A percentile compares a stretch with the other conserved stretches of the same genome.
These are phyloP conservation scores for Leccinum variicolor DNA, from an alignment of 768 basidiomycete species.

Conservation along the genomic window DNA sequence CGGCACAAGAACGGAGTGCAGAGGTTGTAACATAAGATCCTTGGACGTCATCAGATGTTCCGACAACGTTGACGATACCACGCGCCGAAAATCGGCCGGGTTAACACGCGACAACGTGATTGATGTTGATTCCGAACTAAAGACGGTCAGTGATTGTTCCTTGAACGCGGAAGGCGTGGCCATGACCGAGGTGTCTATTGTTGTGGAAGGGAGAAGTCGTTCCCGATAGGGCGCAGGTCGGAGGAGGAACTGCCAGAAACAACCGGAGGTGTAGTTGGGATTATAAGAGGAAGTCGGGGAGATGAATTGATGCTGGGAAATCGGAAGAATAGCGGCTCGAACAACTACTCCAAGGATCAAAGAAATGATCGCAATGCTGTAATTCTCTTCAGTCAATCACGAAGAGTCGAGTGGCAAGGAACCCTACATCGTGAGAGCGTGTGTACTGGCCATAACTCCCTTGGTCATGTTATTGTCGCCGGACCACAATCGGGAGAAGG, in stretches of 20 bases:
- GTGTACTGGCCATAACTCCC: conserved; percentile 44
- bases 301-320: conserved; percentile 21
- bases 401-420: conserved; percentile 8
- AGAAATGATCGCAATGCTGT: conserved; percentile 67
- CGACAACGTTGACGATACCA: conserved; percentile 19
- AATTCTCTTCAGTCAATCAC: conserved; percentile 10
- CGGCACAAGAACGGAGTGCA: conserved; percentile 21
- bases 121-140: conserved; percentile 43
- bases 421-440: conserved; percentile 66
- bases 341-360: conserved; percentile 56
- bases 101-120: conserved; percentile 23
- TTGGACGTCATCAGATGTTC: conserved; percentile 30
- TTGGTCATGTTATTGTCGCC: conserved; percentile 33
- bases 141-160: conserved; percentile 51
- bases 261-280: conserved; percentile 27
- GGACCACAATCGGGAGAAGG: conserved; percentile 44
- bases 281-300: conserved; percentile 9
- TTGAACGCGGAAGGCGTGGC: conserved; percentile 40
- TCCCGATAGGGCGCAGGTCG: conserved; percentile 39
- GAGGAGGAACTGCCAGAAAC: conserved; percentile 43
- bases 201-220: conserved; percentile 29
- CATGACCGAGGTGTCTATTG: conserved; percentile 26
- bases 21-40: conserved; percentile 37
- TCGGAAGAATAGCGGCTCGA: conserved; percentile 21
- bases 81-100: conserved; percentile 21